Base-by-base conservation (phyloP, 768 basidiomycete genomes). In the Lepiota subincarnata region DNA sequence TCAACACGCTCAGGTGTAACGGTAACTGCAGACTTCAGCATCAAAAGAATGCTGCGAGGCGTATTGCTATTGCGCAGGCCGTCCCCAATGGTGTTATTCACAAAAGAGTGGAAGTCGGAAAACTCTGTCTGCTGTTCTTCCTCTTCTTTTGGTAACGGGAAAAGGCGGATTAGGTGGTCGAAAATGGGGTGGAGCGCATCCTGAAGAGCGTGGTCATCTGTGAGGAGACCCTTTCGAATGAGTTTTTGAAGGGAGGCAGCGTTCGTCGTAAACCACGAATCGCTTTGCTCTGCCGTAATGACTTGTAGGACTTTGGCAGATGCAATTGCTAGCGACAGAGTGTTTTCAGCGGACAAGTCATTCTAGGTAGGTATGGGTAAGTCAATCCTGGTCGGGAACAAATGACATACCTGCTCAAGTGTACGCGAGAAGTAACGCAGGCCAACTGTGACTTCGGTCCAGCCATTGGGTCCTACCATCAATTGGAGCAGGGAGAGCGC, bases 371-470 rank as follows among this genome's bases (percentile, higher is more conserved):
- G 35, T 13, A 43, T 26, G 53, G 39, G 37, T 24, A 59, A n/a
- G 53, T 43, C 45, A 26, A 50, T 16, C 12, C n/a, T 5, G 8
- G 18, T 20, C 1, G 2, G 20, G 43, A 16, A 19, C 35, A 24
- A 12, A 37, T 35, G 26, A 70, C 77, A 62, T 61, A 90, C 93
- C 74, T 84, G 86, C 60, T 90, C 87, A 38, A 99, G 78, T 1
- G 87, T 80, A 28, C 92, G 79, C 45, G 86, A 81, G 72, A 99
- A 98, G 70, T 87, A 98, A 49, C 88, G 82, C 41, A 98, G 73
- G 56, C 97, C 96, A 57, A 98, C 86, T 6, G 88, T 89, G 4
- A 98, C 92, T 58, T 96, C 93, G 6, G 78, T 83, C 89, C 97
- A 93, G 7, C 94, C 94, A 44, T 79, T 79, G 0, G 89, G 84